phyloP scores from a whole-genome alignment of 1,139 yeast species.

The Geotrichum fermentans region DNA sequence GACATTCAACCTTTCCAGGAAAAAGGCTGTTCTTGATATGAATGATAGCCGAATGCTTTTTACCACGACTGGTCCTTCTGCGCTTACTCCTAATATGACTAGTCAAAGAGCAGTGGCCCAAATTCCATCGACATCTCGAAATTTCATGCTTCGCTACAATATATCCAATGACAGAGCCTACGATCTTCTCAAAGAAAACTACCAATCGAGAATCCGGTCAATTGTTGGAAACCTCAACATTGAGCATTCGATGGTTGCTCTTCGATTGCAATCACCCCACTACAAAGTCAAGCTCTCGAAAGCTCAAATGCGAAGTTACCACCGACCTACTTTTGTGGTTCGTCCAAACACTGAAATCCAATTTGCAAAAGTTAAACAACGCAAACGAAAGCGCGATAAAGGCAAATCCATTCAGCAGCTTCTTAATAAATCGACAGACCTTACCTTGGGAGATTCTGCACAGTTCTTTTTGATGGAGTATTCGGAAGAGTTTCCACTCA shows the following conservation, averaged over 20 bases:
- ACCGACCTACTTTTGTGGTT: conserved; percentile 68
- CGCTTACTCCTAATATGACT: conserved; percentile 41
- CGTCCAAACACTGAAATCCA: conserved; percentile 74
- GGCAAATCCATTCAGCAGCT: conserved; percentile 76
- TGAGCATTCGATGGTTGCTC: conserved; percentile 88
- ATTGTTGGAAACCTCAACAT: conserved; percentile 87
- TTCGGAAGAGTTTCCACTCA: conserved; percentile 82
- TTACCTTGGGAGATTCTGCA: conserved; percentile 80
- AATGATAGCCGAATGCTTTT: conserved; percentile 80
- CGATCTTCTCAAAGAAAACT: conserved; percentile 74
- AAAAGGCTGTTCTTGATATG: conserved; percentile 62
- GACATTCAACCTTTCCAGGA: conserved; percentile 41
- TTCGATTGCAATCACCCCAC: conserved; percentile 82
- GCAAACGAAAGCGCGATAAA: conserved; percentile 86
- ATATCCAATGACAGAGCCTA: conserved; percentile 86
- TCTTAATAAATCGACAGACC: conserved; percentile 64
- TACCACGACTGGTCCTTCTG: conserved; percentile 31
- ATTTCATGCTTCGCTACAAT: conserved; percentile 57
- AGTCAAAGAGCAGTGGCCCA: conserved; percentile 24
- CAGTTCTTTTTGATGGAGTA: conserved; percentile 78
- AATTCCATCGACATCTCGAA: conserved; percentile 49
- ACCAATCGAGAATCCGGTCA: conserved; percentile 86
- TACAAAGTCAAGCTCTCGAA: conserved; percentile 74
- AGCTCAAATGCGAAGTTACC: conserved; percentile 71
- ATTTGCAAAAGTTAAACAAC: conserved; percentile 68